Conservation (phyloP, 768 basidiomycete genomes). For the Termitomyces bulborhizus region DNA sequence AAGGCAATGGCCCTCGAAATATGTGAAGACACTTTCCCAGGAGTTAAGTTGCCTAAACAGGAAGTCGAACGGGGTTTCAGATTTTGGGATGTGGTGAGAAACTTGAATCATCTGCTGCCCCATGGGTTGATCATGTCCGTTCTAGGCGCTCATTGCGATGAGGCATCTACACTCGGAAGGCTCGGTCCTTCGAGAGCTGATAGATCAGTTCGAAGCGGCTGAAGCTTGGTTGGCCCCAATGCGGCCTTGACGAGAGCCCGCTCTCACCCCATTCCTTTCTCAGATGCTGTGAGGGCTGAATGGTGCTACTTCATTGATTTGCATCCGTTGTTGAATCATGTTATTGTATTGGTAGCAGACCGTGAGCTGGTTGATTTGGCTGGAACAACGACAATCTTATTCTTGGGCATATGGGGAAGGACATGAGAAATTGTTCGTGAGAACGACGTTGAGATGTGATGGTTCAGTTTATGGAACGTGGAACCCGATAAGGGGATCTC, state of each 20-base stretch:
- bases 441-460: constrained; percentile 14
- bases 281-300: neutral
- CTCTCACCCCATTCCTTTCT: neutral
- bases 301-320: constrained; percentile 11
- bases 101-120: constrained; percentile 1
- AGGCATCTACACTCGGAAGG: constrained; percentile 81
- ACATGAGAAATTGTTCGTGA: constrained; percentile 17
- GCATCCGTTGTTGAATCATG: constrained; percentile 9
- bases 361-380: constrained; percentile 8
- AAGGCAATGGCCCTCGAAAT: constrained; percentile 86
- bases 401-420: constrained; percentile 16
- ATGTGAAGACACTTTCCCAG: constrained; percentile 91
- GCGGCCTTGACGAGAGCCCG: constrained; percentile 55
- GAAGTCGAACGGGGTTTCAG: constrained; percentile 97
- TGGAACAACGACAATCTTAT: constrained; percentile 13
- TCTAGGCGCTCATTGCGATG: constrained; percentile 81
- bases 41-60: constrained; percentile 77
- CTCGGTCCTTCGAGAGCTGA: constrained; percentile 77
- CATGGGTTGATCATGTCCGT: constrained; percentile 7
- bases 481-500: constrained; percentile 22
- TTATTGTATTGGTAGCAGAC: constrained; percentile 11
- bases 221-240: constrained; percentile 92
- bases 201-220: constrained; percentile 94
- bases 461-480: constrained; percentile 13
- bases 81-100: constrained; percentile 96